Conservation (phyloP, 169 alveolate genomes). For the Neospora caninum region DNA sequence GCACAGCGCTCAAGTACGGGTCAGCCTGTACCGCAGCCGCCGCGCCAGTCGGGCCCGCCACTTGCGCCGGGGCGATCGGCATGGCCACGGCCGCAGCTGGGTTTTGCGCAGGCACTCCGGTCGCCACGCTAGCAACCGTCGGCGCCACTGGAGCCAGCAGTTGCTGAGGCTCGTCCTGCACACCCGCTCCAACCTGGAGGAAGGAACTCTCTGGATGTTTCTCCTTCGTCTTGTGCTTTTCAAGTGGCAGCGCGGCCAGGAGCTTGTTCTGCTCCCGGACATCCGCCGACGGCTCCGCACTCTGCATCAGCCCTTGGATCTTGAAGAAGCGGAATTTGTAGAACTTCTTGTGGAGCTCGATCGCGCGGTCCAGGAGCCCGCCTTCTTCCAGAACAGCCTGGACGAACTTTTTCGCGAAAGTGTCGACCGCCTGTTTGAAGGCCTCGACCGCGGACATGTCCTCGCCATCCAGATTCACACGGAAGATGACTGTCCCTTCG, state of each 20-base stretch:
- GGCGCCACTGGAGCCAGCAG: neutral
- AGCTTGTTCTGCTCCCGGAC: constrained; percentile 3
- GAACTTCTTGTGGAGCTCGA: neutral
- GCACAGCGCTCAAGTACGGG: no score
- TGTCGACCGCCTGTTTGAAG: neutral
- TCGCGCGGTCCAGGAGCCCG: constrained; percentile 49
- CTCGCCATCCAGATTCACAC: constrained; percentile 29
- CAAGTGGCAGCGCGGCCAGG: neutral
- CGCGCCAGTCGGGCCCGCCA: no score
- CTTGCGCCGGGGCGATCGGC: neutral
- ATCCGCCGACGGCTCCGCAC: neutral
- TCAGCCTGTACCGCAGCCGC: no score
- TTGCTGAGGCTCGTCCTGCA: neutral
- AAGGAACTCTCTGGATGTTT: neutral
- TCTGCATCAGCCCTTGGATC: constrained; percentile 1
- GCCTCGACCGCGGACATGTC: constrained; percentile 20
- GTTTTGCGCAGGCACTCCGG: neutral
- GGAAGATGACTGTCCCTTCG: neutral
- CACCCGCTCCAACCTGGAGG: neutral
- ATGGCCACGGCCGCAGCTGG: neutral
- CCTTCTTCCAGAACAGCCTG: constrained; percentile 41
- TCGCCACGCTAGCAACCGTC: no score
- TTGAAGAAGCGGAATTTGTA: constrained; percentile 35
- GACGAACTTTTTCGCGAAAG: constrained; percentile 1
- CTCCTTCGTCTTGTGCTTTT: constrained; percentile 2